These are phyloP conservation scores for Priceomyces castillae DNA, from an alignment of 805 yeast species.

Conservation along the genomic window DNA sequence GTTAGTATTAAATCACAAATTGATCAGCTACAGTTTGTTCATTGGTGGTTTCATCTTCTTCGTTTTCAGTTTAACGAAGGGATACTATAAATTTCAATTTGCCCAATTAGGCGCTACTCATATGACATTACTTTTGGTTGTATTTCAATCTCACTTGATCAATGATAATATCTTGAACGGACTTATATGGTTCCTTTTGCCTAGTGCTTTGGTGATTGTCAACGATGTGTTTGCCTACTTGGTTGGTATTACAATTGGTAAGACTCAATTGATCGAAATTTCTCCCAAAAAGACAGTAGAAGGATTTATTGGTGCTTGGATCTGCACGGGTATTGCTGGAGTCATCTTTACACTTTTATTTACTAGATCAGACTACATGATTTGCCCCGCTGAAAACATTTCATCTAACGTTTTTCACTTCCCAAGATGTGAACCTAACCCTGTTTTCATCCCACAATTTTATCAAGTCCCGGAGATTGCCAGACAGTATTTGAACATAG, in stretches of 20 bases:
- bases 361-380: conserved; percentile 67
- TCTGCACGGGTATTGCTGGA: conserved; percentile 80
- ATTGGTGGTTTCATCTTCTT: conserved; percentile 86
- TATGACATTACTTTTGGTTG: conserved; percentile 86
- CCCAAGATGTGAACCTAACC: conserved; percentile 77
- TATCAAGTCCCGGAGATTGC: conserved; percentile 72
- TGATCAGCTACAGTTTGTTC: conserved; percentile 79
- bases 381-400: conserved; percentile 79
- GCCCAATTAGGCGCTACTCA: conserved; percentile 92
- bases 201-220: conserved; percentile 86
- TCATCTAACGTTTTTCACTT: conserved; percentile 60
- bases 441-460: conserved; percentile 81
- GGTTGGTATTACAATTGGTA: conserved; percentile 96
- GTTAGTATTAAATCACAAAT: conserved; percentile 74
- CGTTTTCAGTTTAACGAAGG: conserved; percentile 85
- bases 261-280: conserved; percentile 85
- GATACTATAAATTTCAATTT: conserved; percentile 87
- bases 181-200: conserved; percentile 89
- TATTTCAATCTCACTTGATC: conserved; percentile 90
- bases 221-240: conserved; percentile 96
- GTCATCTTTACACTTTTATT: conserved; percentile 62
- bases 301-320: conserved; percentile 97
- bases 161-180: conserved; percentile 88
- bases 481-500: conserved; percentile 41
- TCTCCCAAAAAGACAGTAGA: conserved; percentile 98